phyloP scores from a whole-genome alignment of 768 basidiomycete genomes.

The Mycena rosella region DNA sequence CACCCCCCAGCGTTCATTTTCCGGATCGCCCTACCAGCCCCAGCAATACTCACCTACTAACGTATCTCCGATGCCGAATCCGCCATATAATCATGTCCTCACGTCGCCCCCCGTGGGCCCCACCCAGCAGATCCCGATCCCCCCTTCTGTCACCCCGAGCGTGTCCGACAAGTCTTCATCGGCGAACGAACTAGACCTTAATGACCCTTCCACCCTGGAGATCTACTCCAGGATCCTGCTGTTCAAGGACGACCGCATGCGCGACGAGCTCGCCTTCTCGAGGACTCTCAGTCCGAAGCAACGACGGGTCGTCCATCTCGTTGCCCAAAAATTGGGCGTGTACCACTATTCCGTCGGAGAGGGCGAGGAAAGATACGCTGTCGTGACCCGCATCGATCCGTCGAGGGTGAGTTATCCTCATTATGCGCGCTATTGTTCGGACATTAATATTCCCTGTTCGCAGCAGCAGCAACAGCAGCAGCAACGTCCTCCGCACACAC shows the following conservation, averaged over 20 bases:
- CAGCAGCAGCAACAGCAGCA: conserved; percentile 53
- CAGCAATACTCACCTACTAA: conserved; percentile 77
- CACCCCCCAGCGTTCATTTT: conserved; percentile 81
- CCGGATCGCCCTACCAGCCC: conserved; percentile 70
- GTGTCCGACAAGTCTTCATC: conserved; percentile 74
- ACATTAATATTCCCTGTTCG: conserved; percentile 19
- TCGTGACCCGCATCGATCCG: conserved; percentile 92
- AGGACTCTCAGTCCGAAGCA: conserved; percentile 86
- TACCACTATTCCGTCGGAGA: conserved; percentile 95
- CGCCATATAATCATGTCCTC: conserved; percentile 58
- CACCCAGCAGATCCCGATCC: conserved; percentile 62
- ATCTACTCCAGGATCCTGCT: conserved; percentile 96
- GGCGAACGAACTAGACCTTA: conserved; percentile 88
- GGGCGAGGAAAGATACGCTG: conserved; percentile 93
- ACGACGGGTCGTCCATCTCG: conserved; percentile 92
- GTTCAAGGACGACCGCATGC: conserved; percentile 98
- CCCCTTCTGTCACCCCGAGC: conserved; percentile 71
- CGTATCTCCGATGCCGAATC: conserved; percentile 58
- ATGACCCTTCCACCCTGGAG: conserved; percentile 95
- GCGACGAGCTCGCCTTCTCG: conserved; percentile 98
- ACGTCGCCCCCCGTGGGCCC: conserved; percentile 66
- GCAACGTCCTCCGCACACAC: conserved; percentile 70
- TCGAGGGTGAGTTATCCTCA: conserved; percentile 70
- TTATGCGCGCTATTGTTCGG: conserved; percentile 12
- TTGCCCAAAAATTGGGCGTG: conserved; percentile 96